phyloP scores from a whole-genome alignment of 345 rosid genomes.

The Arabidopsis thaliana region DNA sequence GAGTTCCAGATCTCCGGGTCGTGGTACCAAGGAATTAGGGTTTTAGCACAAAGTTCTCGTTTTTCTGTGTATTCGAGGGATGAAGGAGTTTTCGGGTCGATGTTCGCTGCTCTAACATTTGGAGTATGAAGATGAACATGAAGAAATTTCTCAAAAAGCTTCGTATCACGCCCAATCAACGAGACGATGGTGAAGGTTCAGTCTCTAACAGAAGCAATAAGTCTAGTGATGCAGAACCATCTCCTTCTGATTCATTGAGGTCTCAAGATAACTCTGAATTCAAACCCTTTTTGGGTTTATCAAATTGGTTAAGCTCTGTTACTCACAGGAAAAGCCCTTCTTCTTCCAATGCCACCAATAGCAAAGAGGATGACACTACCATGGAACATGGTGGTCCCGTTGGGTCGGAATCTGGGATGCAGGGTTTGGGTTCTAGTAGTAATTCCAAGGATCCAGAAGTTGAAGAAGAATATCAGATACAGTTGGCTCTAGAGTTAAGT shows the following conservation, averaged over 20 bases:
- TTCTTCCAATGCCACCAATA: constrained; percentile 57
- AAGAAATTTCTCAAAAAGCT: constrained; percentile 91
- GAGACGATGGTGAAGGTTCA: constrained; percentile 67
- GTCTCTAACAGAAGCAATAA: constrained; percentile 61
- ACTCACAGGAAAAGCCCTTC: constrained; percentile 62
- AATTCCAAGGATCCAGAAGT: constrained; percentile 75
- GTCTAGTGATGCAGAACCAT: constrained; percentile 54
- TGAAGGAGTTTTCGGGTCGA: constrained; percentile 69
- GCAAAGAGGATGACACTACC: constrained; percentile 46
- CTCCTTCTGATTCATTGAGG: constrained; percentile 56
- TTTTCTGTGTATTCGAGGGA: constrained; percentile 40
- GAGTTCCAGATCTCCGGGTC: constrained; percentile 36
- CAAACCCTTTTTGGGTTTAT: constrained; percentile 73
- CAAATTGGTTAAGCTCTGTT: constrained; percentile 85
- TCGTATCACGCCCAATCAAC: constrained; percentile 67
- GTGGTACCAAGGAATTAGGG: constrained; percentile 34
- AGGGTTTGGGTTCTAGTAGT: constrained; percentile 58
- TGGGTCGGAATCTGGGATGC: constrained; percentile 52
- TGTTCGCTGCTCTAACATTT: constrained; percentile 60
- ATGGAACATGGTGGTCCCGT: constrained; percentile 57
- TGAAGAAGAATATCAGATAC: constrained; percentile 95
- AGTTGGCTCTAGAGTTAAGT: constrained; percentile 90
- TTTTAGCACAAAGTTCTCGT: background rate
- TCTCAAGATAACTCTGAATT: constrained; percentile 55
- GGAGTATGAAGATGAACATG: constrained; percentile 57